Base-by-base conservation (phyloP, 208 protist species). In the Trypanosoma vivax region DNA sequence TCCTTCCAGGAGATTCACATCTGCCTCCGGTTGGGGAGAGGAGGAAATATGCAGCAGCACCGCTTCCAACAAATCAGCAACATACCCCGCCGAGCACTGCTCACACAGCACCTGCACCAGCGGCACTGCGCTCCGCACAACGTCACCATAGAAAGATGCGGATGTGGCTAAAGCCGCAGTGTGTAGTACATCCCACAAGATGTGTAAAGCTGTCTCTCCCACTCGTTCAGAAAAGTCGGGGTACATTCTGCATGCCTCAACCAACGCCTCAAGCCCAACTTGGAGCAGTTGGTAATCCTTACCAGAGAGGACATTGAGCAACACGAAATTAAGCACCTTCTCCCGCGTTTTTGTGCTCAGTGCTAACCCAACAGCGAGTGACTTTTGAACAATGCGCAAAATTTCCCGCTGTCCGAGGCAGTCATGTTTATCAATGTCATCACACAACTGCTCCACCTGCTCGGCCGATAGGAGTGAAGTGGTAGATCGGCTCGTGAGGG, bases 171-270 rank as follows among this genome's bases (percentile, higher is more conserved):
- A 53, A 19, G 25, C 3, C 19, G 41, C 5, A 21, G 40, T n/a
- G n/a, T n/a, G 33, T 31, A 57, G 39, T 13, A 10, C 27, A 28
- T 34, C 41, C 60, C 60, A 65, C 11, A 58, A 6, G 25, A 28
- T 19, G 1, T 42, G 28, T 38, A 65, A 18, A 18, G 53, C 24
- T 13, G 18, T 24, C 1, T 28, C 28, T 5, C 52, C n/a, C 23
- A 41, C 28, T 29, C 46, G 11, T 21, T 48, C 28, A 28, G 18
- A 25, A 14, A 49, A 2, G 1, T 35, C 2, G 2, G 25, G 1
- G 28, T 55, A 3, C 21, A 35, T 51, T 11, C 38, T 56, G 29
- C 41, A 65, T 13, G 57, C 18, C 39, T 47, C 41, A n/a, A 43
- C 33, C 7, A 65, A 29, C 21, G 59, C 6, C 33, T 57, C 30